These are phyloP conservation scores for Centrapalus pauciflorus DNA, from an alignment of 129 eudicot genomes.

Conservation along the genomic window DNA sequence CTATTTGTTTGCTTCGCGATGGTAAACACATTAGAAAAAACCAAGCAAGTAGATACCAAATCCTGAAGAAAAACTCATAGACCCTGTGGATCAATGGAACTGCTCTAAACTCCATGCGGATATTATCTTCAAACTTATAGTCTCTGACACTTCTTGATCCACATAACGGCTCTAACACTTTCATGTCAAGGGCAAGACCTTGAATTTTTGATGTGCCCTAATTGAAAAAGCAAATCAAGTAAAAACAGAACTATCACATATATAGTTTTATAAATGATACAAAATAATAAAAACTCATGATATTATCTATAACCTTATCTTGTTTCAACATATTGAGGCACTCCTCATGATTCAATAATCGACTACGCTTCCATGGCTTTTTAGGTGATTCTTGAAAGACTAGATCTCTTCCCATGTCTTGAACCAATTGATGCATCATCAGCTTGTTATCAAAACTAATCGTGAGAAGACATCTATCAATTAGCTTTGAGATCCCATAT, in stretches of 20 bases:
- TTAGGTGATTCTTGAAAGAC: no score
- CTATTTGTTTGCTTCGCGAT: neutral
- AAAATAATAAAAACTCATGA: neutral
- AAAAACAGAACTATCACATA: neutral
- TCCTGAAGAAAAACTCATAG: neutral
- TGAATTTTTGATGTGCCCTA: constrained; percentile 11
- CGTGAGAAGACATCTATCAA: no score
- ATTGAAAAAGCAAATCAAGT: neutral
- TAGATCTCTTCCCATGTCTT: no score
- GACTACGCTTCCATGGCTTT: no score
- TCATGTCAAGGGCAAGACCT: constrained; percentile 20
- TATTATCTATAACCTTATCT: no score
- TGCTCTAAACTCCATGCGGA: neutral
- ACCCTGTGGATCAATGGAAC: neutral
- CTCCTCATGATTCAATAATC: no score
- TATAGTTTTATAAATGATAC: neutral
- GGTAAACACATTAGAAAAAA: neutral
- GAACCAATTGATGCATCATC: no score
- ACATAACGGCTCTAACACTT: neutral
- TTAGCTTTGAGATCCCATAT: no score
- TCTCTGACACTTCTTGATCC: neutral
- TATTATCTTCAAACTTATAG: neutral
- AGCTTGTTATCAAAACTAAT: no score
- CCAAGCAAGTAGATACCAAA: neutral
- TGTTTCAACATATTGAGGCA: no score